Evolutionary conservation across 306 rosid species (phyloP), one percentile per base, ranked within the genome.

Genomic region (Malus fusca): DNA sequence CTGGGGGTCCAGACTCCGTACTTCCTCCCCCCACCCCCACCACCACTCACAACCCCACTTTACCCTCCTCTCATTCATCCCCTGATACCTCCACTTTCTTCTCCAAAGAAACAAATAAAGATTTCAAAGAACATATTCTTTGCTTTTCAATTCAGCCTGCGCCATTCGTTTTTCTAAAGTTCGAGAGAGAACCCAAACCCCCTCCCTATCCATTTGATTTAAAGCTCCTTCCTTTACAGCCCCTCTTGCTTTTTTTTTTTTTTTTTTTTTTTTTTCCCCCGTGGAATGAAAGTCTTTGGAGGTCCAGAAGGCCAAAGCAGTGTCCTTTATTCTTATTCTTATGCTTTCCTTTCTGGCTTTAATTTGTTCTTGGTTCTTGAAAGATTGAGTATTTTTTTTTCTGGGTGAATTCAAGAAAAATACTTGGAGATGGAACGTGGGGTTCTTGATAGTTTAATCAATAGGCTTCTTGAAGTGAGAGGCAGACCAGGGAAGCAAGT

Each of bases 401-500:
- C 25, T 58, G 26, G 35, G 66, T 30, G 65, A 60, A 68, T 73
- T 48, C 37, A 48, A 22, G 52, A 75, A 63, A 51, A 40, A 21
- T 52, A 33, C 73, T 26, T 46, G 42, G 67, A 46, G 46, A 90
- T 94, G 98, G 92, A 90, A 71, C 82, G 86, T 78, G 81, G 78
- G 43, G 89, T 80, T 80, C 90, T 94, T 79, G 93, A 91, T 79
- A 33, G 85, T 58, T 79, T 94, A 63, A 90, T 94, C 65, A 82
- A 75, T 60, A 88, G 86, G 88, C 87, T 94, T 63, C 89, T 91
- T 65, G 90, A 85, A 58, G 89, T 85, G 4, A 87, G 90, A 85
- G 90, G 71, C 21, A 86, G 75, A 76, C 91, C 93, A 0, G 98
- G 95, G 74, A 91, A 87, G 81, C 88, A 82, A 85, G 88, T 88